phyloP scores from a whole-genome alignment of 2,329 filamentous ascomycete species.

The Ophiobolus disseminans region DNA sequence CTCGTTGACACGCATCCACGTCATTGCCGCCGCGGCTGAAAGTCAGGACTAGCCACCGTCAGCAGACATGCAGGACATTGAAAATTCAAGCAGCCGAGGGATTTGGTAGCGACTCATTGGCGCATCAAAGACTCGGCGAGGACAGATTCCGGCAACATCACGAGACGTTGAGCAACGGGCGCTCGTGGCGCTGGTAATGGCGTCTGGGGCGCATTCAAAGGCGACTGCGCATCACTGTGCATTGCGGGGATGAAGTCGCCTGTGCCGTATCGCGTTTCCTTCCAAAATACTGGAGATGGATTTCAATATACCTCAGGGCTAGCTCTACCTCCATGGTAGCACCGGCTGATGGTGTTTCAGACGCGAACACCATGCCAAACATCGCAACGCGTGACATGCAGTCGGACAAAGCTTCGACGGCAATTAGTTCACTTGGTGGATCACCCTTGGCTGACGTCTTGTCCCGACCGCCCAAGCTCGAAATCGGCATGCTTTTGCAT shows the following conservation, averaged over 20 bases:
- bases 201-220: neutral
- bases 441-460: constrained; percentile 2
- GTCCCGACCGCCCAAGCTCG: neutral
- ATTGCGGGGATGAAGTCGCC: neutral
- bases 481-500: neutral
- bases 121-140: neutral
- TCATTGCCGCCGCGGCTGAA: neutral
- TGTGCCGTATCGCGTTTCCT: neutral
- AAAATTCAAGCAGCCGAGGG: neutral
- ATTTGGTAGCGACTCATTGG: neutral
- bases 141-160: neutral
- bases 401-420: neutral
- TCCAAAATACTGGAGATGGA: neutral
- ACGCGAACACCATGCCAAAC: neutral
- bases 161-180: neutral
- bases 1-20: neutral
- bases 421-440: neutral
- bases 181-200: constrained; percentile 3
- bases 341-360: constrained; percentile 2
- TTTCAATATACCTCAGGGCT: neutral
- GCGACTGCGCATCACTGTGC: neutral
- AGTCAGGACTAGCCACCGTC: neutral
- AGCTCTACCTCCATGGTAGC: neutral
- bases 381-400: neutral
- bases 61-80: neutral